These are phyloP conservation scores for Paracoccidioides lutzii DNA, from an alignment of 2,329 filamentous ascomycete genomes.

Conservation along the genomic window DNA sequence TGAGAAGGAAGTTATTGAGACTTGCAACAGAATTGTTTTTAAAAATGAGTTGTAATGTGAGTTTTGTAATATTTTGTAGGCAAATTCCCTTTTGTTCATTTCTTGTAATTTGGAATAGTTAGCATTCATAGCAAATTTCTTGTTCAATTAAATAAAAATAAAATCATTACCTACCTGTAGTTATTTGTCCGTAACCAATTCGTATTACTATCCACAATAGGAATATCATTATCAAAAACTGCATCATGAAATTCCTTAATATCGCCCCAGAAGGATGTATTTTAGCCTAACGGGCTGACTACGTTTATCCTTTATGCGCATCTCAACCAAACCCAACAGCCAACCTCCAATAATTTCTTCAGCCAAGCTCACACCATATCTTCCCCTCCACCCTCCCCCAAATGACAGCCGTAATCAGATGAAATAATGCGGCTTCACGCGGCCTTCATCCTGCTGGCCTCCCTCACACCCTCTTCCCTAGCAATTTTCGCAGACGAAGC, in stretches of 20 bases:
- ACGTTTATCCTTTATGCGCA: not conserved
- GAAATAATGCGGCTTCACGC: slow-evolving; percentile 31
- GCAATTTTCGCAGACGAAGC: slow-evolving; percentile 87
- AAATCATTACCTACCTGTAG: no score
- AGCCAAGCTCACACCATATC: not conserved
- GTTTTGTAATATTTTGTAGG: not conserved
- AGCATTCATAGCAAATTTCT: no score
- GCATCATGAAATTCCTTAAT: no score
- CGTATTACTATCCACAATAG: no score
- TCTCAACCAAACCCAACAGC: not conserved
- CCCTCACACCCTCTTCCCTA: slow-evolving; percentile 37
- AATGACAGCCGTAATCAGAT: slow-evolving; percentile 21
- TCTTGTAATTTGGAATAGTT: not conserved
- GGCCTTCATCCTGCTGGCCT: slow-evolving; percentile 27
- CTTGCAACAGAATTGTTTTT: slow-evolving; percentile 44
- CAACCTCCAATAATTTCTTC: not conserved
- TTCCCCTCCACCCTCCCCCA: slow-evolving; percentile 10
- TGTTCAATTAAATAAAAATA: no score
- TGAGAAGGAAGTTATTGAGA: slow-evolving; percentile 39
- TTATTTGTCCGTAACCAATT: no score
- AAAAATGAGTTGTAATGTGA: not conserved
- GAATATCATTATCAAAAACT: no score
- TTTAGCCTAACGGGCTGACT: no score
- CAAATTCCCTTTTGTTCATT: not conserved
- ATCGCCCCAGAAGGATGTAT: no score